Evolutionary conservation across 495 filamentous ascomycete genomes (phyloP).

Genomic region (Penicillium riverlandense): DNA sequence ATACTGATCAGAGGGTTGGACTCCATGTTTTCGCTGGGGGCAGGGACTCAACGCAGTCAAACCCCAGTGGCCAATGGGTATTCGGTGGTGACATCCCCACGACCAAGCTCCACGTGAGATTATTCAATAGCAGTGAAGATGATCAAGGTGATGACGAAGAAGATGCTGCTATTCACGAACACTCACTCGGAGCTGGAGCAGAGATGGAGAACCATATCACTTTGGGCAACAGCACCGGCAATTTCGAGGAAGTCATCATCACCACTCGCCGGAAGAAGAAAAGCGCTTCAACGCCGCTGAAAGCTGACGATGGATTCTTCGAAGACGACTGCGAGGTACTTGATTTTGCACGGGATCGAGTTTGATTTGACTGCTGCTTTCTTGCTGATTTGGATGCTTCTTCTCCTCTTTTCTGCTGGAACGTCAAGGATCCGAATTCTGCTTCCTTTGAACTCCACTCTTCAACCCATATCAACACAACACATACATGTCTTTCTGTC

Average conservation of each 20-base stretch:
- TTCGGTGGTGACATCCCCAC: constrained; percentile 61
- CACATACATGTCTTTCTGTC: background rate
- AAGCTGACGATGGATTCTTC: constrained; percentile 77
- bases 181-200: constrained; percentile 26
- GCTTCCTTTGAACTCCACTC: background rate
- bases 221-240: constrained; percentile 53
- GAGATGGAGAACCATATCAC: constrained; percentile 48
- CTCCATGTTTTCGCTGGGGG: constrained; percentile 51
- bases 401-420: constrained; percentile 4
- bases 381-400: background rate
- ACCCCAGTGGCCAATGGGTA: constrained; percentile 48
- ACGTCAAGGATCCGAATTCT: constrained; percentile 3
- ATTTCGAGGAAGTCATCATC: constrained; percentile 70
- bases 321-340: constrained; percentile 91
- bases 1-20: constrained; percentile 73
- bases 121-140: constrained; percentile 39
- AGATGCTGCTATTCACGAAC: constrained; percentile 26
- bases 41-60: constrained; percentile 10
- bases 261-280: constrained; percentile 65
- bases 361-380: constrained; percentile 37
- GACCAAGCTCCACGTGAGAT: constrained; percentile 55
- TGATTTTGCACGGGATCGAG: constrained; percentile 82
- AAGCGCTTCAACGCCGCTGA: constrained; percentile 24
- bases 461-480: background rate
- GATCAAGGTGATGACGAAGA: constrained; percentile 43